Evolutionary conservation across 2,329 filamentous ascomycete genomes (phyloP), one percentile per base, ranked within the genome.

Genomic region (Blastomyces percursus): DNA sequence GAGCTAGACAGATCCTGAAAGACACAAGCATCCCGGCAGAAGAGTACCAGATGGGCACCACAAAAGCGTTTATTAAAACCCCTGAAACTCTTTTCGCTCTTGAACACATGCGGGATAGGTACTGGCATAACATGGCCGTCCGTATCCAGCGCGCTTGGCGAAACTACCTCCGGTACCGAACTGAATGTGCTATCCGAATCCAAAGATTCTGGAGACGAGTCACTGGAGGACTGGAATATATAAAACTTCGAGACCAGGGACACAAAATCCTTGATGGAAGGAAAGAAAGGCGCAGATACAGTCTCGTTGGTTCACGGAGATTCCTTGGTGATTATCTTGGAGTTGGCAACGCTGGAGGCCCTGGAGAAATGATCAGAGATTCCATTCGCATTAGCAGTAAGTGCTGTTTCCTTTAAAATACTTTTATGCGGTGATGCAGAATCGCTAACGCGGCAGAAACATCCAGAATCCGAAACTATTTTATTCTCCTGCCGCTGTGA

Each of bases 101-200:
- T 12, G 94, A 99, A 76, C 92, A 95, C 63, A 97, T 99, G 93
- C 86, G 94, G 72, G 94, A 99, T 73, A 84, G 90, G 62, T 99
- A 97, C 77, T 97, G 93, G 93, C 93, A 97, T 76, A 99, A 97
- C 77, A 97, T 99, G 94, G 94, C 94, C 3, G 96, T 93, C 64
- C 86, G 94, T 64, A 97, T 99, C 64, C 94, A 99, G 78, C 85
- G 94, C 68, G 94, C 96, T 72, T 99, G 94, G 94, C 85, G 94
- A 70, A 96, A 95, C 60, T 97, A 96, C 72, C 82, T 97, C 50
- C 87, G 93, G 5, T 97, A 97, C 76, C 86, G 94, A 54, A 88
- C 86, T 32, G 94, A 99, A 76, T 94, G 90, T 64, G 94, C 94
- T 7, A 96, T 88, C 16, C 86, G 94, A 42, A 97, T 99, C 67